Base-by-base conservation (phyloP, 2,329 filamentous ascomycete species). In the Ophiostoma sp. region DNA sequence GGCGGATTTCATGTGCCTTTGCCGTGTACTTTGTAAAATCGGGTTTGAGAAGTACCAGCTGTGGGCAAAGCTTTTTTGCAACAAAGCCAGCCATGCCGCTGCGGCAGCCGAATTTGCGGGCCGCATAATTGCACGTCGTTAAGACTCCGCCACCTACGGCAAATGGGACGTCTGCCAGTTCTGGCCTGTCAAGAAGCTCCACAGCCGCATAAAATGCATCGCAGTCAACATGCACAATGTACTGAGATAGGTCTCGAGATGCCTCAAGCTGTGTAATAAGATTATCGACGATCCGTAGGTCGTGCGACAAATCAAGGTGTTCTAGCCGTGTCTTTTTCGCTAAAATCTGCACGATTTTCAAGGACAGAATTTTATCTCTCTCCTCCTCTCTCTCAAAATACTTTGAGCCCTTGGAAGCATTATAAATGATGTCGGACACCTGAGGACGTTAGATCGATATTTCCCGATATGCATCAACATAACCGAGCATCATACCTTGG, bases 181-280 rank as follows among this genome's bases (percentile, higher is more conserved):
- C 94, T 0, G 94, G 95, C 0, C 90, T 85, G 75, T 92, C 90
- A 3, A 94, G 84, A 74, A 89, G 92, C 78, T 98, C 95, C 0
- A 98, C 95, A 0, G 95, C 93, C 0, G 95, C 95, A 76, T 95
- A 99, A 79, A 99, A 99, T 20, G 95, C 95, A 81, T 99, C 95
- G 79, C 95, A 98, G 78, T 99, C 95, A 67, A 98, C 86, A 77
- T 99, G 95, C 0, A 98, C 90, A 33, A 98, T 87, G 71, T 87
- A 83, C 78, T 98, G 95, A 0, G 89, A 90, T 48, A 99, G 82
- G 76, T 98, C 94, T 66, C 95, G 86, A 1, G 85, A 84, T 8
- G 88, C 77, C 76, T 99, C 95, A 27, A 97, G 85, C 75, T 94
- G 88, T 0, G 88, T 84, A 69, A 98, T 89, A 72, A 92, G 88